Conservation (phyloP, 2,329 filamentous ascomycete species). For the Talaromyces sp. region DNA sequence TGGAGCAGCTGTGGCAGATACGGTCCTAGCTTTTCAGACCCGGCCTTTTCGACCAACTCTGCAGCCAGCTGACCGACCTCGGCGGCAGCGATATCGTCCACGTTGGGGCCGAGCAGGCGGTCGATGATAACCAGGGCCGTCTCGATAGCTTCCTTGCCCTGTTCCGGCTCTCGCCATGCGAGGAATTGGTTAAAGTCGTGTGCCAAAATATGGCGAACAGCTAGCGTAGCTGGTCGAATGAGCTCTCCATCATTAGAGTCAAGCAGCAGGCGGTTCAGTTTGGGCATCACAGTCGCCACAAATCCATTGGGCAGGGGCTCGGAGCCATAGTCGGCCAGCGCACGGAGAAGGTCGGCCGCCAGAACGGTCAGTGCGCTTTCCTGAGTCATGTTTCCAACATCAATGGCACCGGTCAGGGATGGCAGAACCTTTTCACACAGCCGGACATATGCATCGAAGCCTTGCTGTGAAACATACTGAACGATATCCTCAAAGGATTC, state of each 20-base stretch:
- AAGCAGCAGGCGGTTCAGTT: constrained; percentile 75
- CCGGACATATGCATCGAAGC: constrained; percentile 63
- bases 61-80: constrained; percentile 93
- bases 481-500: constrained; percentile 91
- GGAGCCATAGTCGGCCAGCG: constrained; percentile 74
- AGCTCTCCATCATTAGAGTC: constrained; percentile 81
- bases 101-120: constrained; percentile 70
- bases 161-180: constrained; percentile 70
- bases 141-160: constrained; percentile 76
- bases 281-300: constrained; percentile 77
- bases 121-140: constrained; percentile 89
- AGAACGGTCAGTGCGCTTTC: constrained; percentile 75
- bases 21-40: constrained; percentile 81
- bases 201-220: constrained; percentile 80
- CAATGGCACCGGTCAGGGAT: constrained; percentile 80
- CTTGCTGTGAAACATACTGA: constrained; percentile 57
- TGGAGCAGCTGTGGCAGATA: constrained; percentile 82
- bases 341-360: constrained; percentile 75
- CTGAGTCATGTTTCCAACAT: constrained; percentile 77
- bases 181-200: constrained; percentile 90
- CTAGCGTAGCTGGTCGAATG: constrained; percentile 76
- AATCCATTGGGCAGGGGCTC: constrained; percentile 84
- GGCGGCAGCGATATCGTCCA: constrained; percentile 92
- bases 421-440: constrained; percentile 84
- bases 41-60: constrained; percentile 91